phyloP scores from a whole-genome alignment of 345 rosid genomes.

The Noccaea caerulescens region DNA sequence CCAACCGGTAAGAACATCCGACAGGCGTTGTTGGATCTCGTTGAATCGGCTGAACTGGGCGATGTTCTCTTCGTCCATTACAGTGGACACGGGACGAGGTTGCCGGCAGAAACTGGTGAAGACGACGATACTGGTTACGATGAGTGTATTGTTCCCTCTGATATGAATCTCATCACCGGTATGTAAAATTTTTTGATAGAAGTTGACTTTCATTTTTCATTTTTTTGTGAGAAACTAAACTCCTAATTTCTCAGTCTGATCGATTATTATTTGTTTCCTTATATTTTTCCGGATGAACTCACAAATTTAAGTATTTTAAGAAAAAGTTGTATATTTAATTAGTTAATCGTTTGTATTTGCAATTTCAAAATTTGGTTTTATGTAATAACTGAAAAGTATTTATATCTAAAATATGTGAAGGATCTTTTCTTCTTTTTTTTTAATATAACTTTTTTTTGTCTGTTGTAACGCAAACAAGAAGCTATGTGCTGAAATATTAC shows the following conservation, averaged over 20 bases:
- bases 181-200: neutral
- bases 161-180: constrained; percentile 96
- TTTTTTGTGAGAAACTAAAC: constrained; percentile 1
- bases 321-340: too few species aligned
- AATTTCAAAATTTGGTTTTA: neutral
- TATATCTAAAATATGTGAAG: too few species aligned
- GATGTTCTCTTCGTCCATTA: constrained; percentile 83
- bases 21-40: constrained; percentile 54
- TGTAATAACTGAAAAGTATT: too few species aligned
- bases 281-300: too few species aligned
- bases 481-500: neutral
- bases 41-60: constrained; percentile 61
- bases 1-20: constrained; percentile 88
- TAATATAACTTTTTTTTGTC: too few species aligned
- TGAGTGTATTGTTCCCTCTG: constrained; percentile 92
- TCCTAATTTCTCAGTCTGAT: neutral
- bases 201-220: constrained; percentile 12
- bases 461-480: neutral
- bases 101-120: constrained; percentile 95
- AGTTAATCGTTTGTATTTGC: neutral
- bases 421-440: too few species aligned
- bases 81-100: constrained; percentile 96
- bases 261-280: neutral
- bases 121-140: constrained; percentile 96
- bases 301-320: too few species aligned